These are phyloP conservation scores for Fusarium nanum DNA, from an alignment of 2,329 filamentous ascomycete species.

Conservation along the genomic window DNA sequence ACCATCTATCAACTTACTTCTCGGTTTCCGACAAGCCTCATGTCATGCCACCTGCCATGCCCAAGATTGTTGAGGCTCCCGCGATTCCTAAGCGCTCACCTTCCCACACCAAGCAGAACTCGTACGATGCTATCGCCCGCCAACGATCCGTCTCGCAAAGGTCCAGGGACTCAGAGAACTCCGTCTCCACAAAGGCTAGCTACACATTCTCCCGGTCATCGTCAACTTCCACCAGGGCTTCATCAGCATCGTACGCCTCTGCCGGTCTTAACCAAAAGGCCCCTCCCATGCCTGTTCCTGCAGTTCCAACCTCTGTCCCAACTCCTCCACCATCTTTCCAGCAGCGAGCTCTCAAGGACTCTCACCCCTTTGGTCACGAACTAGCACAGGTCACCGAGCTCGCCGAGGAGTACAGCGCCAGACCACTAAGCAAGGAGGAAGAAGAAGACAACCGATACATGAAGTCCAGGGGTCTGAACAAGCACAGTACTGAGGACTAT, in stretches of 20 bases:
- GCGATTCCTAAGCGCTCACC: slow-evolving; percentile 81
- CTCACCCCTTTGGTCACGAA: slow-evolving; percentile 88
- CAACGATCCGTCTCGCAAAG: slow-evolving; percentile 70
- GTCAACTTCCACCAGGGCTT: slow-evolving; percentile 66
- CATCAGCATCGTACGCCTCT: slow-evolving; percentile 58
- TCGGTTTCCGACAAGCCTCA: slow-evolving; percentile 62
- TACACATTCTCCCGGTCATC: slow-evolving; percentile 68
- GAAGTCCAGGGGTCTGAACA: slow-evolving; percentile 74
- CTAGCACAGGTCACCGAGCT: slow-evolving; percentile 92
- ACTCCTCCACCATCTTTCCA: slow-evolving; percentile 52
- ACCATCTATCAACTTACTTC: slow-evolving; percentile 77
- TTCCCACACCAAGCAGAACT: slow-evolving; percentile 88
- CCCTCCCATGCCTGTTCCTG: slow-evolving; percentile 48
- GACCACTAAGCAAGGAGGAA: slow-evolving; percentile 67
- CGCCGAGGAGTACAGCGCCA: slow-evolving; percentile 84
- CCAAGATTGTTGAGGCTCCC: slow-evolving; percentile 54
- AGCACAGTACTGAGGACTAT: slow-evolving; percentile 85
- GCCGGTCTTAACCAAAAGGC: slow-evolving; percentile 46
- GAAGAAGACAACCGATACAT: slow-evolving; percentile 77
- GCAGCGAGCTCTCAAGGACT: slow-evolving; percentile 53
- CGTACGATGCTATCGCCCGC: slow-evolving; percentile 78
- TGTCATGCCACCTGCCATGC: slow-evolving; percentile 50
- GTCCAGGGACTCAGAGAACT: slow-evolving; percentile 65
- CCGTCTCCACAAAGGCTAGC: slow-evolving; percentile 67
- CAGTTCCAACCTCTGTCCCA: slow-evolving; percentile 44